Conservation (phyloP, 108 stramenopile species). For the Poteriospumella lacustris region DNA sequence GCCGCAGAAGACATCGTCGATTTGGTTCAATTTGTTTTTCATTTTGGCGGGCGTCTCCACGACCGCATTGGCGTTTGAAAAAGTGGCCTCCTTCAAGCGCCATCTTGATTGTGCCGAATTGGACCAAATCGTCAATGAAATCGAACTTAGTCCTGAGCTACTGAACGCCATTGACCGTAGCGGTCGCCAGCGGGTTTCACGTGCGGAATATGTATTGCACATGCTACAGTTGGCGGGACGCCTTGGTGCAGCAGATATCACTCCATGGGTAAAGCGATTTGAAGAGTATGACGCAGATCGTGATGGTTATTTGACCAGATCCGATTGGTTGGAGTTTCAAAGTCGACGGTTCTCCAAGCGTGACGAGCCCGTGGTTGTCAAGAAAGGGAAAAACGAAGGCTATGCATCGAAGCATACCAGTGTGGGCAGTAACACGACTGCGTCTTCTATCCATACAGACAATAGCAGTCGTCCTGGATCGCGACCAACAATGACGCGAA, state of each 20-base stretch:
- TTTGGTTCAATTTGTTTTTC: background rate
- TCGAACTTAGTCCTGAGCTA: background rate
- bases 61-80: background rate
- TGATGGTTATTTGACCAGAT: conserved; percentile 9
- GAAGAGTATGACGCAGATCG: background rate
- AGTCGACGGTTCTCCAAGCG: too few species aligned
- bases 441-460: too few species aligned
- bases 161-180: background rate
- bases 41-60: background rate
- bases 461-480: too few species aligned
- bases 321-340: too few species aligned
- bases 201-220: conserved; percentile 5
- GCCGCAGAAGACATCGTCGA: background rate
- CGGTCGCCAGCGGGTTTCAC: background rate
- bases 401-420: too few species aligned
- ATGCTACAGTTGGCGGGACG: background rate
- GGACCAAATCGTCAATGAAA: background rate
- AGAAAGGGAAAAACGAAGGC: too few species aligned
- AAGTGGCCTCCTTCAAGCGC: background rate
- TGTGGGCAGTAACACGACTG: too few species aligned
- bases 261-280: background rate
- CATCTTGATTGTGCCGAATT: background rate
- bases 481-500: too few species aligned
- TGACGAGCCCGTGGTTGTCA: too few species aligned
- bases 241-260: background rate